Conservation (phyloP, 306 rosid species). For the Arachis hypogaea region DNA sequence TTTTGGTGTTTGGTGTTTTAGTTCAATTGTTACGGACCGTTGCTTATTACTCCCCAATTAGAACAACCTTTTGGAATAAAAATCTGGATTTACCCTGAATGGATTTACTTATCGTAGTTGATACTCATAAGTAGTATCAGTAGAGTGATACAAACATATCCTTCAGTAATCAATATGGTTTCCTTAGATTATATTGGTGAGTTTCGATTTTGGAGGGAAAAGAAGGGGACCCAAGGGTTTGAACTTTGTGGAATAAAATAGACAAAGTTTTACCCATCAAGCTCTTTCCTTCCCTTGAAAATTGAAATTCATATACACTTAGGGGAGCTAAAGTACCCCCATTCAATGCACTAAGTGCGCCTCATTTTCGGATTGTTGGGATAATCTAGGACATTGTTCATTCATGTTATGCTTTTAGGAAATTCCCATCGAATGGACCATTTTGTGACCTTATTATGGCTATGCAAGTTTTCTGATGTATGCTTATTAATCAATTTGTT, state of each 20-base stretch:
- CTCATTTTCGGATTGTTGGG: not conserved
- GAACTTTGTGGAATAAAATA: no score
- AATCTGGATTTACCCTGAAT: not conserved
- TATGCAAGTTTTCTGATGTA: not conserved
- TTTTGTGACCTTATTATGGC: not conserved
- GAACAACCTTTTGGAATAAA: not conserved
- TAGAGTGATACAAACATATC: not conserved
- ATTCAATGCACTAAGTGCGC: not conserved
- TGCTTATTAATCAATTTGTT: conserved; percentile 5
- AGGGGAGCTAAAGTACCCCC: no score
- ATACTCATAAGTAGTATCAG: not conserved
- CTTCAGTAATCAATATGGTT: not conserved
- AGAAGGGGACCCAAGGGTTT: no score
- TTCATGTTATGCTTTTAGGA: conserved; percentile 3
- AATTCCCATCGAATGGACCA: not conserved
- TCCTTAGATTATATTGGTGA: no score
- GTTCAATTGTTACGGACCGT: not conserved
- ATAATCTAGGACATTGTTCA: no score
- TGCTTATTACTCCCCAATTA: not conserved
- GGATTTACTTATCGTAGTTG: not conserved
- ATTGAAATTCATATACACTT: no score
- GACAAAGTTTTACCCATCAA: no score
- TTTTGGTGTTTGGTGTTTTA: not conserved
- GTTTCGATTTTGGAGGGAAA: no score
- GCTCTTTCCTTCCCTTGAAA: no score